Conservation (phyloP, 148 eudicot genomes). For the Cornus controversa region DNA sequence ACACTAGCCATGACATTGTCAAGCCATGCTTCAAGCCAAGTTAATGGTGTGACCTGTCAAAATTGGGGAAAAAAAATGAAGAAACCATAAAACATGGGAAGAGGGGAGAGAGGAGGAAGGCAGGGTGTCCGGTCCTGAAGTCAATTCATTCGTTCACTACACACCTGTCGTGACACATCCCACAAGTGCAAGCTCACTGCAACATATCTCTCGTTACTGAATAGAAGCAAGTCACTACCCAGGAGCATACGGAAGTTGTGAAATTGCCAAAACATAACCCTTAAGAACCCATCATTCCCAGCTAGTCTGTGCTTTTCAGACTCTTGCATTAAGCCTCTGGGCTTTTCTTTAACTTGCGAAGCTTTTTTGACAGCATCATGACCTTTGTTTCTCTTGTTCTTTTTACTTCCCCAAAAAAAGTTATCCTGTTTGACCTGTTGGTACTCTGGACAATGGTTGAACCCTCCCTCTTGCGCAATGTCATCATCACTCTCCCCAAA, state of each 20-base stretch:
- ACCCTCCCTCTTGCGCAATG: slow-evolving; percentile 29
- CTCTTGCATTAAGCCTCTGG: slow-evolving; percentile 69
- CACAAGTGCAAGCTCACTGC: slow-evolving; percentile 97
- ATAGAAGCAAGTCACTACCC: slow-evolving; percentile 92
- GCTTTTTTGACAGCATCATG: slow-evolving; percentile 58
- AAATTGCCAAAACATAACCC: slow-evolving; percentile 92
- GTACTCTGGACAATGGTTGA: slow-evolving; percentile 30
- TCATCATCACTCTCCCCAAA: slow-evolving; percentile 35
- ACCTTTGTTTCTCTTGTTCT: slow-evolving; percentile 55
- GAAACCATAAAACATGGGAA: neutral
- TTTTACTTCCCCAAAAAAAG: slow-evolving; percentile 61
- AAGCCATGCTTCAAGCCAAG: slow-evolving; percentile 99
- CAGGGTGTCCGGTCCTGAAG: too few relatives aligned
- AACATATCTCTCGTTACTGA: slow-evolving; percentile 88
- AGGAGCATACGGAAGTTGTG: slow-evolving; percentile 96
- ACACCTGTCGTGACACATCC: slow-evolving; percentile 96
- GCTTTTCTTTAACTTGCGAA: slow-evolving; percentile 63
- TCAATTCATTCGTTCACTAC: neutral
- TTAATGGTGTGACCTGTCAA: slow-evolving; percentile 77
- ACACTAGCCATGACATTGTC: slow-evolving; percentile 98
- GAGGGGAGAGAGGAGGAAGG: too few relatives aligned
- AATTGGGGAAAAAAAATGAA: slow-evolving; percentile 6
- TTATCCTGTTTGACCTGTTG: slow-evolving; percentile 44
- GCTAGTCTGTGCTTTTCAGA: slow-evolving; percentile 70
- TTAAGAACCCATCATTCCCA: slow-evolving; percentile 62